phyloP scores from a whole-genome alignment of 208 protist genomes.

The Crithidia acanthocephali region DNA sequence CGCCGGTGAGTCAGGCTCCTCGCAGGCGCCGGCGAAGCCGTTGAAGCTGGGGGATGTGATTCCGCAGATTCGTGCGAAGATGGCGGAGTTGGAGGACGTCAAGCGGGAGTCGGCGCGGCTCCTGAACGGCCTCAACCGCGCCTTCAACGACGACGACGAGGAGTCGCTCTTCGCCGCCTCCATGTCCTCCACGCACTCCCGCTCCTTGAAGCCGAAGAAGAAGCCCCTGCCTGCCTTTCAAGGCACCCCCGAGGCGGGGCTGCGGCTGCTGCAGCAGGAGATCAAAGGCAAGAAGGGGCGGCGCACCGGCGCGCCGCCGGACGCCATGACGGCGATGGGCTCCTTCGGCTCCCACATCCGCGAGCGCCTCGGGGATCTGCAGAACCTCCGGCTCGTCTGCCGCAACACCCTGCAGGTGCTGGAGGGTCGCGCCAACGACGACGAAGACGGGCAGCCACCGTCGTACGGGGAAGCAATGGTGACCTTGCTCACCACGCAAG shows the following conservation, averaged over 20 bases:
- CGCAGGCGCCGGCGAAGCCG: background rate
- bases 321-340: background rate
- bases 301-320: slow-evolving; percentile 21
- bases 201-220: slow-evolving; percentile 54
- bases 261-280: slow-evolving; percentile 35
- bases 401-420: slow-evolving; percentile 41
- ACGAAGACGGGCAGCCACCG: slow-evolving; percentile 19
- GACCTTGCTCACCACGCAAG: slow-evolving; percentile 33
- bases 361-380: slow-evolving; percentile 47
- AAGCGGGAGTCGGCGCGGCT: slow-evolving; percentile 46
- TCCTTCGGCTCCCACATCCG: slow-evolving; percentile 21
- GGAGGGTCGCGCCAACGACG: slow-evolving; percentile 34
- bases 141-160: slow-evolving; percentile 47
- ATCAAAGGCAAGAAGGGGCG: slow-evolving; percentile 18
- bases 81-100: slow-evolving; percentile 49
- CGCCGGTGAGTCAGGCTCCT: background rate
- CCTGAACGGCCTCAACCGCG: slow-evolving; percentile 36
- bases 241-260: slow-evolving; percentile 16
- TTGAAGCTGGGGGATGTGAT: slow-evolving; percentile 39
- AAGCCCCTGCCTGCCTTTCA: slow-evolving; percentile 51
- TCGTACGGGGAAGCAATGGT: slow-evolving; percentile 24
- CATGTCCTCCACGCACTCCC: slow-evolving; percentile 21
- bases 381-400: slow-evolving; percentile 45
- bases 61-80: slow-evolving; percentile 37
- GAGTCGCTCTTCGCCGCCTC: slow-evolving; percentile 21